These are phyloP conservation scores for Talaromyces sp. DNA, from an alignment of 2,329 filamentous ascomycete species.

Conservation along the genomic window DNA sequence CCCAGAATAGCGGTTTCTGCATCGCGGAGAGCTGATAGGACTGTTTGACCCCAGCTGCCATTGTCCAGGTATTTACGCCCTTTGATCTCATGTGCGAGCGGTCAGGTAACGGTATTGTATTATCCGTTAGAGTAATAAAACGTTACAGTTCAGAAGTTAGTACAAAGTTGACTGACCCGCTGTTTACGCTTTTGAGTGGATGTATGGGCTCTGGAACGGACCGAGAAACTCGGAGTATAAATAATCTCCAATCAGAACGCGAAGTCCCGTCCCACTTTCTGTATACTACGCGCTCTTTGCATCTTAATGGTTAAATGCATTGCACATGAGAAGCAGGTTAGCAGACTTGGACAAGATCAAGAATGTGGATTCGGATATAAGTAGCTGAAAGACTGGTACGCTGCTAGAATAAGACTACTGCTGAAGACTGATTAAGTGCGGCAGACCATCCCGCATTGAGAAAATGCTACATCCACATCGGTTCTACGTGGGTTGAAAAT, in stretches of 20 bases:
- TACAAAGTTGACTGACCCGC: background rate
- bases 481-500: background rate
- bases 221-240: slow-evolving; percentile 8
- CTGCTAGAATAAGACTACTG: background rate
- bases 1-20: background rate
- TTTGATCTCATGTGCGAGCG: background rate
- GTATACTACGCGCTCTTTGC: background rate
- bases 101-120: background rate
- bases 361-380: background rate
- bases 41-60: background rate
- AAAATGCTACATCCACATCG: background rate
- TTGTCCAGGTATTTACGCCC: background rate
- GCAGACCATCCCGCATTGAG: background rate
- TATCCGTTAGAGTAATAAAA: background rate
- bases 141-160: background rate
- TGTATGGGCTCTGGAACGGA: slow-evolving; percentile 7
- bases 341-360: background rate
- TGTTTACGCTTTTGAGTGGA: background rate
- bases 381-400: background rate
- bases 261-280: background rate
- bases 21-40: background rate
- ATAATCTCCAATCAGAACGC: slow-evolving; percentile 1
- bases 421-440: background rate
- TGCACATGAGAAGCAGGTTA: background rate
- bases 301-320: background rate